A percentile compares a stretch with the other conserved stretches of the same genome.
These are phyloP conservation scores for Lenwebbia sp. DNA, from an alignment of 345 rosid species.

Conservation along the genomic window DNA sequence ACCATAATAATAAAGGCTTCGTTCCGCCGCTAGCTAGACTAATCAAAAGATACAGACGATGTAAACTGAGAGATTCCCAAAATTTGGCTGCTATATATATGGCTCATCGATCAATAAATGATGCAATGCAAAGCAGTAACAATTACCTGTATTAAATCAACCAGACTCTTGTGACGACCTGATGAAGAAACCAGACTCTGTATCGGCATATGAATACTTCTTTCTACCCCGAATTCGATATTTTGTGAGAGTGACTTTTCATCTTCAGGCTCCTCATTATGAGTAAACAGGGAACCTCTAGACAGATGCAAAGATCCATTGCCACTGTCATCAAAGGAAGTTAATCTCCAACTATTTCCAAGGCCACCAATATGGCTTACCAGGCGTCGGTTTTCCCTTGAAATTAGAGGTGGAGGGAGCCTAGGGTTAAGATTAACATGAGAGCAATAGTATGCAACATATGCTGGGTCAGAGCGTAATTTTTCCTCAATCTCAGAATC, in stretches of 20 bases:
- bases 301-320: constrained; percentile 29
- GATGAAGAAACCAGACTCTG: constrained; percentile 26
- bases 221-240: constrained; percentile 9
- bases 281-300: constrained; percentile 54
- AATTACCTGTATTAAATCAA: constrained; percentile 81
- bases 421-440: constrained; percentile 88
- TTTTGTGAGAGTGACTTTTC: constrained; percentile 37
- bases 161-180: constrained; percentile 74
- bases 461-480: constrained; percentile 71
- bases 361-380: constrained; percentile 58
- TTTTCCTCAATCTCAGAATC: constrained; percentile 66
- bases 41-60: background rate
- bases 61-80: background rate
- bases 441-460: constrained; percentile 64
- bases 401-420: constrained; percentile 85
- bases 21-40: background rate
- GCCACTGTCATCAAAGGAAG: constrained; percentile 46
- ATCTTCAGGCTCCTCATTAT: constrained; percentile 77
- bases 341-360: constrained; percentile 33
- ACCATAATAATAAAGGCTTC: background rate
- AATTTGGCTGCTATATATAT: background rate
- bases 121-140: background rate
- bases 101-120: background rate
- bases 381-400: constrained; percentile 61
- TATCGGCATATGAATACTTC: constrained; percentile 9